Conservation (phyloP, 23 red algal genomes). For the Gracilaria vermiculophylla region DNA sequence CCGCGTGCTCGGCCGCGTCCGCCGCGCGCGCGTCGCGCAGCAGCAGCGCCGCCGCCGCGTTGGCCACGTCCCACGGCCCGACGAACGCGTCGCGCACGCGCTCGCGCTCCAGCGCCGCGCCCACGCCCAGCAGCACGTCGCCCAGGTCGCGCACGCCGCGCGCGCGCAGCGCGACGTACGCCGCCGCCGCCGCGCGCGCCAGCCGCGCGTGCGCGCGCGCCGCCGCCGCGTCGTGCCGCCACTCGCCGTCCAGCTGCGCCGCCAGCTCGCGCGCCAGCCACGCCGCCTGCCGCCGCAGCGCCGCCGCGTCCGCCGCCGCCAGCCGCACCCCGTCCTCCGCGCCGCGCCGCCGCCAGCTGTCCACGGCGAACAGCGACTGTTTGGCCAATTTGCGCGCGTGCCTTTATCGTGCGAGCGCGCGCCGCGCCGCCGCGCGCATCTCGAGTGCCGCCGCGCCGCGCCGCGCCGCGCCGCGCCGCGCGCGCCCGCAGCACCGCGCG, state of each 20-base stretch:
- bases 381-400: no score
- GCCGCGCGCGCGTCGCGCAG: no score
- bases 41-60: constrained; percentile 22
- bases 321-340: constrained; percentile 31
- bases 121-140: constrained; percentile 13
- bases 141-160: constrained; percentile 24
- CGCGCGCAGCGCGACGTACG: constrained; percentile 3
- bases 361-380: not conserved
- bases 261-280: not conserved
- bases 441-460: no score
- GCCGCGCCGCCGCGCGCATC: not conserved
- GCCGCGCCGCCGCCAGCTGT: not conserved
- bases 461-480: no score
- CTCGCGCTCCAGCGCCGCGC: not conserved
- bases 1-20: not conserved
- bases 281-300: not conserved
- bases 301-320: not conserved
- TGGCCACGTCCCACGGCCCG: constrained; percentile 35
- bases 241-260: constrained; percentile 24
- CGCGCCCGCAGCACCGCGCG: no score
- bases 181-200: not conserved
- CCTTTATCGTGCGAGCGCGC: no score
- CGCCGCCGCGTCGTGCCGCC: not conserved
- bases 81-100: not conserved
- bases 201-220: not conserved